Evolutionary conservation across 768 basidiomycete genomes (phyloP), one percentile per base, ranked within the genome.

Genomic region (Nidula microcarpa): DNA sequence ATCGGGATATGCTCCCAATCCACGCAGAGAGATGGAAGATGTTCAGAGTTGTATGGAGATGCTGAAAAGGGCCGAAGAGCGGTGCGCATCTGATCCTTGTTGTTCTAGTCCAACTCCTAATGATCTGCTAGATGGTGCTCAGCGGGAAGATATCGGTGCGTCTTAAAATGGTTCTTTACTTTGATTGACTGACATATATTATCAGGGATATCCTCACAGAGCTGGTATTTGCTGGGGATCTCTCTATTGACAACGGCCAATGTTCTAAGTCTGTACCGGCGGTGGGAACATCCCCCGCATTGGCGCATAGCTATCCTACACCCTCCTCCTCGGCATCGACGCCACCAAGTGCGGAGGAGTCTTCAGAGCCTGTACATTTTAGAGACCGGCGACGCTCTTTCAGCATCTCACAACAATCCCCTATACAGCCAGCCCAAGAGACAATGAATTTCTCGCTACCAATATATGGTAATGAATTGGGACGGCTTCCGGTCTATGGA

Each of bases 31-130:
- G 47, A 74, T 86, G 66, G 71, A 74, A 39, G 84, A 86, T 56
- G 81, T 89, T 2, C 73, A 81, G 47, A 75, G 74, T 49, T 87
- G 84, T 61, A 71, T 86, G 64, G 67, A 80, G 16, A 70, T 79
- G 3, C 68, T 87, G n/a, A 70, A 69, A 47, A 59, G 52, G 33
- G 70, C 69, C 33, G 79, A 80, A 59, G 53, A 53, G 53, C 66
- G 72, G 76, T 77, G 44, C 53, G 70, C 54, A 6, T 11, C 1
- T 23, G 23, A 23, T 3, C 23, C 3, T 23, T 23, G 23, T 23
- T 23, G 23, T 3, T 23, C 23, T 3, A 23, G 11, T 7, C 18
- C 10, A 39, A 17, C 33, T 36, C 17, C 36, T 17, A 30, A 18
- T 50, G 6, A 56, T 43, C 51, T 18, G 10, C 1, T 55, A 78